Evolutionary conservation across 177 flowering plant genomes (phyloP).

Genomic region (Vitis hybrid): DNA sequence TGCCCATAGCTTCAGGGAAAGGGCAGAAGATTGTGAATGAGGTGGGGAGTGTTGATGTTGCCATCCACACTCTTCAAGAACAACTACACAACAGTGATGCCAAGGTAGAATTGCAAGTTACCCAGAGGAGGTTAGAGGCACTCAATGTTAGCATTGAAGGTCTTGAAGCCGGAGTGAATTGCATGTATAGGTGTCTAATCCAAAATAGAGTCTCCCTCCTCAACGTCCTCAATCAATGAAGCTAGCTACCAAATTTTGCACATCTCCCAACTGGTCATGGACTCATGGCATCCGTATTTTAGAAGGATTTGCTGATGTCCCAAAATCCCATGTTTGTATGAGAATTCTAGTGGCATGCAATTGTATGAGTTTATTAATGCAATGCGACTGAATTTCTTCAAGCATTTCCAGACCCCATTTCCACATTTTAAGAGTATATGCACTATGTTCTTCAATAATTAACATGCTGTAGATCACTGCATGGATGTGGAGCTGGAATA

Average conservation of each 20-base stretch:
- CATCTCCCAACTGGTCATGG: conserved; percentile 3
- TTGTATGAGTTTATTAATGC: no score
- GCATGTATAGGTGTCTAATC: conserved; percentile 33
- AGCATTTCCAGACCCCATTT: no score
- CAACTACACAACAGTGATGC: neutral
- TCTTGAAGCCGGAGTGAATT: conserved; percentile 34
- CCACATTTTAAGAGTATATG: no score
- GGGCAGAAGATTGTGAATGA: conserved; percentile 23
- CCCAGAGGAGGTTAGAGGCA: conserved; percentile 26
- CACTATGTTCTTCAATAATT: no score
- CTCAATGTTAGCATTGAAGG: conserved; percentile 28
- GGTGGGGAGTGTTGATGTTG: conserved; percentile 28
- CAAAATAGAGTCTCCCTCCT: conserved; percentile 51
- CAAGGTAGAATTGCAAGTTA: conserved; percentile 19
- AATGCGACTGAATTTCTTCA: no score
- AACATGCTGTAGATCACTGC: no score
- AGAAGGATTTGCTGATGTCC: neutral
- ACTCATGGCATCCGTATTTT: conserved; percentile 13
- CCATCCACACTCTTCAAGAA: conserved; percentile 13
- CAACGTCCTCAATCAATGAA: conserved; percentile 34
- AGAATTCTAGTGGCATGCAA: no score
- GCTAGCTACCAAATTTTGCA: conserved; percentile 2
- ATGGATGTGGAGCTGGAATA: no score
- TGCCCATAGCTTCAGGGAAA: conserved; percentile 2
- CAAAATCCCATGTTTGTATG: no score